Base-by-base conservation (phyloP, 495 filamentous ascomycete genomes). In the Aspergillus homomorphus region DNA sequence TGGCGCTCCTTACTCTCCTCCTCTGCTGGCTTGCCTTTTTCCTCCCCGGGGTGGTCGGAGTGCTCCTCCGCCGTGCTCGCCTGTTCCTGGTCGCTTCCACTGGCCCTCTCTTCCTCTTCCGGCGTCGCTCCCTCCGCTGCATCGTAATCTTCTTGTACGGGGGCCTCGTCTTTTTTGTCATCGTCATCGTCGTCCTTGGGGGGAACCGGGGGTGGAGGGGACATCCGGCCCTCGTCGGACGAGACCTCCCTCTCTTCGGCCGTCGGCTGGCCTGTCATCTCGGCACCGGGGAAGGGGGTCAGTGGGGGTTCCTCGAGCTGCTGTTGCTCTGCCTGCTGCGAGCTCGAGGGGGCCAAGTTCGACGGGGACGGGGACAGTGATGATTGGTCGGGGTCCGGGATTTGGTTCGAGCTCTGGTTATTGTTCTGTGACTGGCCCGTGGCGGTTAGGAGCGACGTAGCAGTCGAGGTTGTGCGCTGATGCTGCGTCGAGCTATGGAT, bases 231-330 rank as follows among this genome's bases (percentile, higher is more conserved):
- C 44, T 73, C 68, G 54, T 71, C 66, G 10, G 69, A 71, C 6
- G 54, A 59, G 21, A 71, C 54, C 18, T 75, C 74, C 6, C 68
- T 45, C 20, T 68, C 57, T 44, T 67, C 61, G 20, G 69, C 66
- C 50, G 64, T 69, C 15, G 72, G 65, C 24, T 71, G 71, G 7
- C 62, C 57, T 58, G 64, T 76, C 43, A 63, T 69, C n/a, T 69
- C 64, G 19, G 63, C 72, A 7, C 73, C 70, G 9, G 76, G 76
- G 69, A 79, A 79, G 1, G 76, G 76, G 21, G 76, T 79, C 24
- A 71, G 42, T 41, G 76, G 76, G 1, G 72, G 73, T 19, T 78
- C 76, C 41, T 56, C 57, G 22, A 59, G 42, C 24, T 66, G 53
- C 51, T 69, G 68, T 0, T 67, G 64, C 46, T 52, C 58, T 23